phyloP scores from a whole-genome alignment of 305 asterid species.

The Ruellia speciosa region DNA sequence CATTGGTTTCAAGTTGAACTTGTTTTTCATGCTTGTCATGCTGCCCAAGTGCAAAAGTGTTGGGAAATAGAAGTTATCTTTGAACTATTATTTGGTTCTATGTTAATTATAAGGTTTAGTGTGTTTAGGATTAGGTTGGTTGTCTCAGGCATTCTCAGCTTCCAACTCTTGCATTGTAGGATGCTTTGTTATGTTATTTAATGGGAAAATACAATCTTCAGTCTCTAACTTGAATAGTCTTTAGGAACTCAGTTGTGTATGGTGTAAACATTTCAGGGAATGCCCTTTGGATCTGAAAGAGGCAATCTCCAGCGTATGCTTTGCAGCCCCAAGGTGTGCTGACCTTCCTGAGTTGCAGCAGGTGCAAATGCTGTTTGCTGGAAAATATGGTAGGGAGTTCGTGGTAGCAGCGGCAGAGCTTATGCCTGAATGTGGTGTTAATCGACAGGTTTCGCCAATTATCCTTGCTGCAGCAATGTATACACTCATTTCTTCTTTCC shows the following conservation, averaged over 20 bases:
- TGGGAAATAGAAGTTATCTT: too few relatives aligned
- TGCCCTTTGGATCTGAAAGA: constrained; percentile 96
- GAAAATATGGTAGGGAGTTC: constrained; percentile 88
- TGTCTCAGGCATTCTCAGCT: too few relatives aligned
- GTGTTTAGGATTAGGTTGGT: too few relatives aligned
- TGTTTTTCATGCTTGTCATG: too few relatives aligned
- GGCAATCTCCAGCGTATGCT: constrained; percentile 90
- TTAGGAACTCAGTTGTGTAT: constrained; percentile 4
- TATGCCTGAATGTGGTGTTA: constrained; percentile 94
- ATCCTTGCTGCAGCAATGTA: constrained; percentile 2
- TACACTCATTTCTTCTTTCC: background rate
- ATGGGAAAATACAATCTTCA: too few relatives aligned
- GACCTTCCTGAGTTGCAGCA: constrained; percentile 82
- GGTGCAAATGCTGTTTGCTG: constrained; percentile 64
- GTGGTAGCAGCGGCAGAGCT: constrained; percentile 86
- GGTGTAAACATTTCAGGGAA: constrained; percentile 47
- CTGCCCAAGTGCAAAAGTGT: too few relatives aligned
- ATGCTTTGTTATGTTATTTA: too few relatives aligned
- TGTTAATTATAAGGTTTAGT: too few relatives aligned
- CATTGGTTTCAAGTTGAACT: too few relatives aligned
- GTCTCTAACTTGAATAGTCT: constrained; percentile 16
- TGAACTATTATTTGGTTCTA: too few relatives aligned
- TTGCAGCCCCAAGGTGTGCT: constrained; percentile 97
- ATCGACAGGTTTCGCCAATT: constrained; percentile 66
- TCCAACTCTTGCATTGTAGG: too few relatives aligned